Conservation (phyloP, 23 red algal species). For the Gracilaria vermiculophylla region DNA sequence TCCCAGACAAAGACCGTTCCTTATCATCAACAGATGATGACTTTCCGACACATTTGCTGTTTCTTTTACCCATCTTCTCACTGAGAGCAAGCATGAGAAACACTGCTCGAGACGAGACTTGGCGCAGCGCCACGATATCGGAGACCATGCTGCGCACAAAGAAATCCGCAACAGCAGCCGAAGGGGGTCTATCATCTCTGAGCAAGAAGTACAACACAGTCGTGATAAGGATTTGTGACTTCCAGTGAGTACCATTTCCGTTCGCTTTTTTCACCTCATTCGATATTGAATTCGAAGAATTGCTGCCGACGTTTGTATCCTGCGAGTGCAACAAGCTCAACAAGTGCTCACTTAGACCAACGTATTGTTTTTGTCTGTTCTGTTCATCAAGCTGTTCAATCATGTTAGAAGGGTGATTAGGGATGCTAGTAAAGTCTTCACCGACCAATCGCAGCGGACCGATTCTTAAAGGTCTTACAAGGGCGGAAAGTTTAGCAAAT, state of each 20-base stretch:
- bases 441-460: conserved; percentile 27
- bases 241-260: conserved; percentile 71
- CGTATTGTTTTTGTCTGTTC: conserved; percentile 4
- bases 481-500: conserved; percentile 70
- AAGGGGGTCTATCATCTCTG: conserved; percentile 47
- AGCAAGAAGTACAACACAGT: conserved; percentile 63
- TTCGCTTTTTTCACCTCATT: neutral
- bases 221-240: conserved; percentile 64
- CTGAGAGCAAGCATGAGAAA: conserved; percentile 67
- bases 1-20: neutral
- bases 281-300: neutral
- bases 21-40: neutral
- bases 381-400: conserved; percentile 13
- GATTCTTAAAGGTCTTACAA: conserved; percentile 61
- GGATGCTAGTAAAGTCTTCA: conserved; percentile 7
- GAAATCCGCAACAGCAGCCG: conserved; percentile 61
- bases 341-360: conserved; percentile 34
- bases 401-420: neutral
- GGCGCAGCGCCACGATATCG: conserved; percentile 69
- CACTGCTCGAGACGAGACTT: conserved; percentile 54
- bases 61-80: neutral
- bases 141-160: conserved; percentile 66
- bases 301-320: too few species aligned
- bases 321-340: neutral
- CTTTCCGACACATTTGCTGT: neutral